Percentiles rank a stretch among this genome's conserved stretches.
These are phyloP conservation scores for Apiospora phragmitis DNA, from an alignment of 2,329 filamentous ascomycete species.

Conservation along the genomic window DNA sequence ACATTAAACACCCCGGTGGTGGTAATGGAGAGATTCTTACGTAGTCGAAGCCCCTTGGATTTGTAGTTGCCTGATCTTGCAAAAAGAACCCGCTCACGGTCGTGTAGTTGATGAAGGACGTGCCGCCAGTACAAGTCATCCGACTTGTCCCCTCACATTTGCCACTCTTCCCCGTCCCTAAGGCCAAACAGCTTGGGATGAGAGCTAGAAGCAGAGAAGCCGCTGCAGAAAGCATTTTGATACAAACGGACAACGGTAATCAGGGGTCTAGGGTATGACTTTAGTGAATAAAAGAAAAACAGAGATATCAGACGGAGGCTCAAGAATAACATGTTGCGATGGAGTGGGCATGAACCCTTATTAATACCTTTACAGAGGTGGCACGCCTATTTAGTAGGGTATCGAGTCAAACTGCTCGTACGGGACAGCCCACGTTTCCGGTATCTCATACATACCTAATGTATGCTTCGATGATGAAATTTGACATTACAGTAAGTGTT, in stretches of 20 bases:
- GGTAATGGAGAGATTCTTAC: constrained; percentile 39
- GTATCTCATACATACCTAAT: not conserved
- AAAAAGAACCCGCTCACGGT: constrained; percentile 63
- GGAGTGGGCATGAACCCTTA: not conserved
- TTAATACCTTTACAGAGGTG: not conserved
- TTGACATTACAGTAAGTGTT: not conserved
- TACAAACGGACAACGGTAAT: not conserved
- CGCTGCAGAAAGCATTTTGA: constrained; percentile 5
- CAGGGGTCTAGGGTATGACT: not conserved
- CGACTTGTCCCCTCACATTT: constrained; percentile 20
- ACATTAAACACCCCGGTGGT: not conserved
- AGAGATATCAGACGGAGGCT: not conserved
- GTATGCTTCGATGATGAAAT: not conserved
- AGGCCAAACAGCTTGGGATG: constrained; percentile 21
- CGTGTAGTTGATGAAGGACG: constrained; percentile 55
- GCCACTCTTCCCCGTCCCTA: constrained; percentile 24
- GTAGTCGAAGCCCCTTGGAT: constrained; percentile 62
- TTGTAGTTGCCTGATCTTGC: constrained; percentile 60
- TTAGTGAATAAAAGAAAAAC: not conserved
- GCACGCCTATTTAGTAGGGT: not conserved
- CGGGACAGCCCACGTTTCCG: not conserved
- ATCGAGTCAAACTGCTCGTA: not conserved
- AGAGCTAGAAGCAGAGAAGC: constrained; percentile 19
- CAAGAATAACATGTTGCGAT: not conserved
- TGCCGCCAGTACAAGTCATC: constrained; percentile 17